Percentiles rank a stretch among this genome's conserved stretches.
Evolutionary conservation across 108 stramenopile species (phyloP).

Genomic region (Epithemia pelagica): DNA sequence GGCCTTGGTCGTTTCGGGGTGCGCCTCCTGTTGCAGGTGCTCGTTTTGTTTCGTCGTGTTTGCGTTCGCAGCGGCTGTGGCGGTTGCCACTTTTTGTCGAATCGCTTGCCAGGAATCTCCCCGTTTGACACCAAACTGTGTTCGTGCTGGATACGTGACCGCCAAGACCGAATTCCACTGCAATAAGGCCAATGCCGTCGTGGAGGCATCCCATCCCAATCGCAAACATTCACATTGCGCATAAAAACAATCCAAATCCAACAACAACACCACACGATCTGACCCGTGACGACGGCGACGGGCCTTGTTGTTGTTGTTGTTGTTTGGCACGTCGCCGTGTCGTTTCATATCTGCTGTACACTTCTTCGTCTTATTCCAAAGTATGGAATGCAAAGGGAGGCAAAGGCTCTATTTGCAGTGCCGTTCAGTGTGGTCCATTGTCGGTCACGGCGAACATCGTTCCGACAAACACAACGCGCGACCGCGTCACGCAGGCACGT

Average conservation of each 20-base stretch:
- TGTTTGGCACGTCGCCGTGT: no score
- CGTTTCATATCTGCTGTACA: no score
- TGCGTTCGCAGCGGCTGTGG: neutral
- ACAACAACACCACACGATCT: slow-evolving; percentile 70
- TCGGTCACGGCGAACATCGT: no score
- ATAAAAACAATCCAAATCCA: slow-evolving; percentile 89
- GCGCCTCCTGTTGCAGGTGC: neutral
- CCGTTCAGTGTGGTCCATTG: no score
- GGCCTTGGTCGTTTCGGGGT: slow-evolving; percentile 1
- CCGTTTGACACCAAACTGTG: slow-evolving; percentile 53
- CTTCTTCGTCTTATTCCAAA: no score
- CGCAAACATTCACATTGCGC: slow-evolving; percentile 83
- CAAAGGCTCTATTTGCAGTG: no score
- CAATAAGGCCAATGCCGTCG: slow-evolving; percentile 46
- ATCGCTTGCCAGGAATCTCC: slow-evolving; percentile 71
- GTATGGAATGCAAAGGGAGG: no score
- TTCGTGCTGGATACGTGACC: slow-evolving; percentile 74
- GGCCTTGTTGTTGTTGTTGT: no score
- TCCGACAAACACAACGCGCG: no score
- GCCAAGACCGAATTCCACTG: slow-evolving; percentile 81
- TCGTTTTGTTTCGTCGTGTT: slow-evolving; percentile 3
- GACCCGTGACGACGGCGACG: no score
- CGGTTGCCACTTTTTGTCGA: slow-evolving; percentile 27
- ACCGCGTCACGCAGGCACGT: no score
- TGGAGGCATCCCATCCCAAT: slow-evolving; percentile 40